Percentiles rank a stretch among this genome's conserved stretches.
These are phyloP conservation scores for Rhodotorula sp. DNA, from an alignment of 1,284 basidiomycete species.

Conservation along the genomic window DNA sequence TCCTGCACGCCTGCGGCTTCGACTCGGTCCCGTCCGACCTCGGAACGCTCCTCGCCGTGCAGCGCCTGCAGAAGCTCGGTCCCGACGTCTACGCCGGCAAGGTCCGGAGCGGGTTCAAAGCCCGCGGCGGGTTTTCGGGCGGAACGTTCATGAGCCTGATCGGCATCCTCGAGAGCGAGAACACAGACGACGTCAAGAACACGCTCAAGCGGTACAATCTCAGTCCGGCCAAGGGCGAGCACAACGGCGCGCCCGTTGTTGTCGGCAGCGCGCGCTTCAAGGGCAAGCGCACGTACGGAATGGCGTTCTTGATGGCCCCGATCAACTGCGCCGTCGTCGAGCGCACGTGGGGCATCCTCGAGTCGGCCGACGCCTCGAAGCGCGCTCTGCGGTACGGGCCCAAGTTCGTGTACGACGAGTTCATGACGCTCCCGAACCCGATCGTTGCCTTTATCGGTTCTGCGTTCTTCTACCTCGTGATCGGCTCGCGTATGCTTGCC, in stretches of 20 bases:
- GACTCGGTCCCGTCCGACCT: conserved; percentile 47
- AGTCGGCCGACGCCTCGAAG: conserved; percentile 15
- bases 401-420: conserved; percentile 38
- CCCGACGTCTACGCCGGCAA: conserved; percentile 28
- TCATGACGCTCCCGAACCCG: conserved; percentile 23
- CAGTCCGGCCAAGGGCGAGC: conserved; percentile 26
- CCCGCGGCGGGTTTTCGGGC: conserved; percentile 40
- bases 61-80: conserved; percentile 39
- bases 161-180: conserved; percentile 28
- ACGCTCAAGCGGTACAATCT: conserved; percentile 37
- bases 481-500: conserved; percentile 43
- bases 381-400: conserved; percentile 25
- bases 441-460: conserved; percentile 41
- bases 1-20: conserved; percentile 41
- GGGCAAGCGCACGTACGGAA: conserved; percentile 23
- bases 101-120: conserved; percentile 32
- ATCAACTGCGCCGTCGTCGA: conserved; percentile 34
- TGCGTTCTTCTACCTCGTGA: conserved; percentile 42
- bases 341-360: conserved; percentile 46
- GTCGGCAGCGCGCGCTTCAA: conserved; percentile 12
- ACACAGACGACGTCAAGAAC: conserved; percentile 16
- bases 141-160: conserved; percentile 42
- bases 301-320: conserved; percentile 40
- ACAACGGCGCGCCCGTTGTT: conserved; percentile 10
- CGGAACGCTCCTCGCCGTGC: conserved; percentile 41